These are phyloP conservation scores for Teunomyces pallodes DNA, from an alignment of 805 yeast genomes.

Conservation along the genomic window DNA sequence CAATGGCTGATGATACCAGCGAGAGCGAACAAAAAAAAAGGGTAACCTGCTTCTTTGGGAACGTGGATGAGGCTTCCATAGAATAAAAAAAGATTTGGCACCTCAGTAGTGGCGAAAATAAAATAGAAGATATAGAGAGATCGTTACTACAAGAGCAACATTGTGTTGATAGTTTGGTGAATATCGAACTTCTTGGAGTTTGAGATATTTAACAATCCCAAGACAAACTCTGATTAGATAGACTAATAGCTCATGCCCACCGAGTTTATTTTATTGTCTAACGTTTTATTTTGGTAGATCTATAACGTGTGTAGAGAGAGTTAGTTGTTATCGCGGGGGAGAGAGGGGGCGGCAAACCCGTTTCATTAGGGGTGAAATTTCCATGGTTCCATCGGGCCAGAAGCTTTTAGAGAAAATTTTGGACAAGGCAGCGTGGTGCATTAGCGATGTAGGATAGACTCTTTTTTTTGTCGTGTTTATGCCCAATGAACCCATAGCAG, in stretches of 20 bases:
- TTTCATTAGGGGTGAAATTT: not conserved
- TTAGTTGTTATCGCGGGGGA: not conserved
- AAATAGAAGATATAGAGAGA: conserved; percentile 1
- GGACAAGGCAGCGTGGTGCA: not conserved
- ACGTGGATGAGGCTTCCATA: not conserved
- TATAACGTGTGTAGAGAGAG: not conserved
- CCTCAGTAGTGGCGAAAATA: not conserved
- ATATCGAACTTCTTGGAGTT: not conserved
- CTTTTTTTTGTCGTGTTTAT: not conserved
- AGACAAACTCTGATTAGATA: not conserved
- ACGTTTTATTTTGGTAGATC: conserved; percentile 4
- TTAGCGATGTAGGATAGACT: not conserved
- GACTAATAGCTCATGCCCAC: not conserved
- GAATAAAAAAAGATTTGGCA: not conserved
- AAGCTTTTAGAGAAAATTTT: not conserved
- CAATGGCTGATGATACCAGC: not conserved
- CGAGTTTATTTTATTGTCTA: conserved; percentile 2
- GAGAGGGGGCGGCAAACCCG: not conserved
- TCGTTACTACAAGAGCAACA: not conserved
- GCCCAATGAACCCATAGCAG: not conserved
- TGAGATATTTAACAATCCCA: not conserved
- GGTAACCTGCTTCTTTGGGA: not conserved
- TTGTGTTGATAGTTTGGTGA: not conserved
- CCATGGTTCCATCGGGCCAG: not conserved
- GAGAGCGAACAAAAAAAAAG: not conserved